phyloP scores from a whole-genome alignment of 1,284 basidiomycete species.

The Boletus semigastroideus region DNA sequence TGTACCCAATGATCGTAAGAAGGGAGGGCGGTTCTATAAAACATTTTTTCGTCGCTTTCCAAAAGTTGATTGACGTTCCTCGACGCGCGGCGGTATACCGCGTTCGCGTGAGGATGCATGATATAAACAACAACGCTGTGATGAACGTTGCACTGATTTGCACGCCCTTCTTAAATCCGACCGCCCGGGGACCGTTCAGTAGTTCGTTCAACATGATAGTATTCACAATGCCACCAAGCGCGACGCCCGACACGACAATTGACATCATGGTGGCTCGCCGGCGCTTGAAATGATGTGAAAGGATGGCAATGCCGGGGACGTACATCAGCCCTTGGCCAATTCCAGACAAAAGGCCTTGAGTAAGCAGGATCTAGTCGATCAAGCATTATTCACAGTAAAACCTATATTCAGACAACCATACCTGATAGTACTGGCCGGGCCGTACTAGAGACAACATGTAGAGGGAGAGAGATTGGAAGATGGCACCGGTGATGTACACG shows the following conservation, averaged over 20 bases:
- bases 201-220: slow-evolving; percentile 44
- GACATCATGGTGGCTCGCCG: slow-evolving; percentile 32
- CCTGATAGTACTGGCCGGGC: slow-evolving; percentile 37
- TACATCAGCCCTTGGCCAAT: slow-evolving; percentile 35
- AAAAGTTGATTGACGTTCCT: slow-evolving; percentile 5
- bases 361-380: slow-evolving; percentile 31
- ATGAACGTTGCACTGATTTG: slow-evolving; percentile 33
- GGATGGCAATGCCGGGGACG: slow-evolving; percentile 32
- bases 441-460: slow-evolving; percentile 39
- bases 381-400: neutral
- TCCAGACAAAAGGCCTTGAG: slow-evolving; percentile 35
- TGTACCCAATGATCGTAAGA: slow-evolving; percentile 27
- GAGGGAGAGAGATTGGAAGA: slow-evolving; percentile 30
- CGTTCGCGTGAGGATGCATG: slow-evolving; percentile 30
- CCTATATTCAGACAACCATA: neutral
- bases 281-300: slow-evolving; percentile 38
- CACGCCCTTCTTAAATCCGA: slow-evolving; percentile 28
- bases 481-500: slow-evolving; percentile 21
- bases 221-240: slow-evolving; percentile 32
- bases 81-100: slow-evolving; percentile 16
- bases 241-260: slow-evolving; percentile 31
- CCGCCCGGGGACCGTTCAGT: slow-evolving; percentile 28
- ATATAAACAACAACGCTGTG: slow-evolving; percentile 24
- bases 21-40: slow-evolving; percentile 25
- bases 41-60: slow-evolving; percentile 24